Conservation (phyloP, 495 filamentous ascomycete species). For the Parachaetomium inaequale region DNA sequence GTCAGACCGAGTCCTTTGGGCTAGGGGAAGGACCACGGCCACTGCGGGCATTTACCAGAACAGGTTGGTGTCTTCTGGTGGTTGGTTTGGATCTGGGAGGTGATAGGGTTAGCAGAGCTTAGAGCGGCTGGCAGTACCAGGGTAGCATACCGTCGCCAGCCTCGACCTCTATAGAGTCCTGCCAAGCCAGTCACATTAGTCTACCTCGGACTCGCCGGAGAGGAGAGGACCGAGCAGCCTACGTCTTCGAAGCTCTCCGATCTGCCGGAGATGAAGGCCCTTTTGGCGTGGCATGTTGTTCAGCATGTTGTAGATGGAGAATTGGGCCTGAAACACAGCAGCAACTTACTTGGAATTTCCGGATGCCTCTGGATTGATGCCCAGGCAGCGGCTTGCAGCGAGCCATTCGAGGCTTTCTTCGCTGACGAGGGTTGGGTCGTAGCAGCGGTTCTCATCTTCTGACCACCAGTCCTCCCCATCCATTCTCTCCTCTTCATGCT, state of each 20-base stretch:
- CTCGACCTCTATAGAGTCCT: background rate
- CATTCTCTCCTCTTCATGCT: background rate
- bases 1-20: background rate
- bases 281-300: background rate
- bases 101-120: background rate
- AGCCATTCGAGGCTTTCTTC: background rate
- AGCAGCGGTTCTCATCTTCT: background rate
- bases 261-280: background rate
- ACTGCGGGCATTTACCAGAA: background rate
- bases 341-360: background rate
- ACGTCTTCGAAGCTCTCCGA: background rate
- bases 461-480: background rate
- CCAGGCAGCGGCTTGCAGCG: background rate
- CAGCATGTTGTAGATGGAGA: background rate
- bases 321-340: background rate
- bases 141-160: background rate
- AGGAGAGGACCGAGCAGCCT: background rate
- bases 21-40: background rate
- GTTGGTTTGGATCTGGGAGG: background rate
- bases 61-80: background rate
- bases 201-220: background rate
- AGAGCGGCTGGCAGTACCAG: background rate
- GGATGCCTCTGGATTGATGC: background rate
- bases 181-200: background rate
- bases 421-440: slow-evolving; percentile 1